Evolutionary conservation across 352 stramenopile species (phyloP).

Genomic region (Phytopythium vexans): DNA sequence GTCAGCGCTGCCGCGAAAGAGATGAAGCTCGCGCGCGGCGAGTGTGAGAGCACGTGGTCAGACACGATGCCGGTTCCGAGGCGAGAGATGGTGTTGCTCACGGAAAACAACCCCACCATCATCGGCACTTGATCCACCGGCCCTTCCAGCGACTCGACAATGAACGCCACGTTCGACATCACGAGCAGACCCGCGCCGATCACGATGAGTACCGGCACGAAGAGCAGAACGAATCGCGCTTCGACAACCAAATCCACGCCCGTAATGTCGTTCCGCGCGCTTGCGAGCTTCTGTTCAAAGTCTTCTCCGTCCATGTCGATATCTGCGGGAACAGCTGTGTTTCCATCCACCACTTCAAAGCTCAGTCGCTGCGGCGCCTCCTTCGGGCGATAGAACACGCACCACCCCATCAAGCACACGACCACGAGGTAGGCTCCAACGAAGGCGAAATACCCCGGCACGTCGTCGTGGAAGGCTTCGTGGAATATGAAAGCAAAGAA

Average conservation of each 20-base stretch:
- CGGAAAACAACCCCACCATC: constrained; percentile 78
- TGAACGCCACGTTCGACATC: constrained; percentile 86
- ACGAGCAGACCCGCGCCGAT: constrained; percentile 70
- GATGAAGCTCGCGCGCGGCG: constrained; percentile 59
- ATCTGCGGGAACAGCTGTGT: constrained; percentile 20
- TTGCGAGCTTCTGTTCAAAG: constrained; percentile 1
- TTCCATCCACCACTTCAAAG: constrained; percentile 38
- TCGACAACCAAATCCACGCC: constrained; percentile 49
- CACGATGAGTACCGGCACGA: constrained; percentile 68
- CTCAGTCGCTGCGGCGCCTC: constrained; percentile 31
- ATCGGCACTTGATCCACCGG: constrained; percentile 56
- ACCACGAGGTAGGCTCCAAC: constrained; percentile 50
- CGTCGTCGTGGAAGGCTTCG: constrained; percentile 48
- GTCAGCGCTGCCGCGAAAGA: constrained; percentile 47
- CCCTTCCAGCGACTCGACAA: constrained; percentile 70
- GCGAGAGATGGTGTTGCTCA: constrained; percentile 66
- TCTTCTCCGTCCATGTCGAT: constrained; percentile 17
- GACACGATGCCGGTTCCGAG: constrained; percentile 59
- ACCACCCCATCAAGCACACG: constrained; percentile 47
- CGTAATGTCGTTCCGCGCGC: constrained; percentile 43
- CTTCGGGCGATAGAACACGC: constrained; percentile 34
- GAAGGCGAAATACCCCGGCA: constrained; percentile 75
- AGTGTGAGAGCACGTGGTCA: constrained; percentile 38
- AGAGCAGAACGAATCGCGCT: constrained; percentile 74
- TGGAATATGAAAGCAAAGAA: constrained; percentile 77